Evolutionary conservation across 2,329 filamentous ascomycete species (phyloP).

Genomic region (Pseudogymnoascus destructans): DNA sequence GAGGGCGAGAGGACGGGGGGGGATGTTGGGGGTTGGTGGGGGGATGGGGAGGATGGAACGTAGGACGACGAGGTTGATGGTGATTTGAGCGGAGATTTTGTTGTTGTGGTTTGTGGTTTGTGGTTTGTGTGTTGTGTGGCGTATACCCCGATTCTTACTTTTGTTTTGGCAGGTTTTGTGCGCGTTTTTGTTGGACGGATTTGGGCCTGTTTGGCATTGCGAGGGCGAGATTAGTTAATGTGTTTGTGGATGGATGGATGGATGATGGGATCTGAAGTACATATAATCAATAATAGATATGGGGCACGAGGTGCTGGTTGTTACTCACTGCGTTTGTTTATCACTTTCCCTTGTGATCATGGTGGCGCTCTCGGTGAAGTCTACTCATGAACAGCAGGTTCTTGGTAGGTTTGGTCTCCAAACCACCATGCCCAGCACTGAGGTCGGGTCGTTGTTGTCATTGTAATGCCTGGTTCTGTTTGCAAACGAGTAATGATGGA

Average conservation of each 20-base stretch:
- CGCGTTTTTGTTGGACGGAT: neutral
- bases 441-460: neutral
- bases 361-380: neutral
- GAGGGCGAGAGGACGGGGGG: conserved; percentile 14
- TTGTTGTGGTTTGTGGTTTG: too few relatives aligned
- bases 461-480: neutral
- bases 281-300: neutral
- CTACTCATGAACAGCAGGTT: neutral
- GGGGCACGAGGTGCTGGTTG: neutral
- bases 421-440: neutral
- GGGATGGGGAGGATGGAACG: conserved; percentile 30
- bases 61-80: conserved; percentile 37
- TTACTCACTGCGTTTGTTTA: neutral
- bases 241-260: neutral
- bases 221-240: neutral
- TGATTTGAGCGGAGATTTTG: conserved; percentile 26
- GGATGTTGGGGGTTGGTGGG: conserved; percentile 12
- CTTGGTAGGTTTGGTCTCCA: neutral
- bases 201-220: conserved; percentile 14
- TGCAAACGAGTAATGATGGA: neutral
- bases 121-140: neutral
- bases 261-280: neutral
- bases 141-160: neutral
- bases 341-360: neutral
- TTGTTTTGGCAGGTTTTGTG: neutral